Base-by-base conservation (phyloP, 768 basidiomycete genomes). In the Tulasnella calospora region DNA sequence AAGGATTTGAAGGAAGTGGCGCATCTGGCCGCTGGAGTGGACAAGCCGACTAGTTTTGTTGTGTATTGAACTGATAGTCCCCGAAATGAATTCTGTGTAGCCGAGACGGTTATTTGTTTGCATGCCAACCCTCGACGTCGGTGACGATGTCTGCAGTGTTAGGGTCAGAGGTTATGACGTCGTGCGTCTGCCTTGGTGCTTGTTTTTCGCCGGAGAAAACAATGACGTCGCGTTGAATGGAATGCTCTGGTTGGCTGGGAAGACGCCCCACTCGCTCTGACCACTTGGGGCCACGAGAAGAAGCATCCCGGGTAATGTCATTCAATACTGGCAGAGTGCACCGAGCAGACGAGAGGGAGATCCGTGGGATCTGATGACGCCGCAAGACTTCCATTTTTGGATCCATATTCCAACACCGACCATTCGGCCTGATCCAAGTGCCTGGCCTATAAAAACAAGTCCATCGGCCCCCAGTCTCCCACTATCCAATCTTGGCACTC, bases 11-110 rank as follows among this genome's bases (percentile, higher is more conserved):
- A 41, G 3, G 75, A 80, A 71, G 70, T 82, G n/a, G 82, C 82
- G 15, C 44, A 72, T n/a, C 35, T 79, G 61, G 71, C 51, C 13
- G 80, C 46, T 17, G 73, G 47, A 33, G 71, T 81, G 30, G 81
- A 80, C 71, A 79, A 81, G 72, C 81, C 81, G 27, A 81, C 81
- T 12, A 47, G 57, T 21, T 81, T 81, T 41, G 71, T 79, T 38
- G 27, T 76, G 61, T 76, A 76, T 19, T 71, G 35, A 36, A 71
- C 27, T 1, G 15, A 23, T 36, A 21, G 3, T 38, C 44, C 44
- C 19, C 44, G 44, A 30, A 57, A 57, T 23, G 55, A 57, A 57
- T 23, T n/a, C 9, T 6, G 27, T 9, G 23, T 23, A 57, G 27
- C 23, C 55, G 21, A 9, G n/a, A 57, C n/a, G 55, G 23, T 23